Evolutionary conservation across 768 basidiomycete species (phyloP).

Genomic region (Strobilomyces dryophilus): DNA sequence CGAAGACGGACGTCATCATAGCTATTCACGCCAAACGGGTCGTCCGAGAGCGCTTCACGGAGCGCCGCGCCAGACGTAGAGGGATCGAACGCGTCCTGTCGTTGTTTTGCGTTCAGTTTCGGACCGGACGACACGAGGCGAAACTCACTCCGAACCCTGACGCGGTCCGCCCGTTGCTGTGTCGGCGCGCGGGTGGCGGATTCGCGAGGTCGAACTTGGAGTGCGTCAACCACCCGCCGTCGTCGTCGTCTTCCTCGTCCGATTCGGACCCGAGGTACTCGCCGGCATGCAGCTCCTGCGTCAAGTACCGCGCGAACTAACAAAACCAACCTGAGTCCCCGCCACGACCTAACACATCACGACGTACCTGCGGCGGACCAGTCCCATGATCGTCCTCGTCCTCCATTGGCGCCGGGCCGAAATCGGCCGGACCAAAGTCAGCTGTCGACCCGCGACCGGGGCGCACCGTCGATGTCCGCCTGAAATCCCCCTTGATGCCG

Average conservation of each 20-base stretch:
- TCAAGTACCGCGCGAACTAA: conserved; percentile 79
- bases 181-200: conserved; percentile 46
- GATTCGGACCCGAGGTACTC: conserved; percentile 52
- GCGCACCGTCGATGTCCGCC: conserved; percentile 40
- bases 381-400: conserved; percentile 44
- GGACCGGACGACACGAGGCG: not conserved
- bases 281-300: conserved; percentile 64
- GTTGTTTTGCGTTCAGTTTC: not conserved
- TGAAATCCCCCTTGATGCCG: conserved; percentile 55
- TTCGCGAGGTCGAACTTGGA: conserved; percentile 62
- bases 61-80: conserved; percentile 26
- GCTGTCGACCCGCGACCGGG: conserved; percentile 47
- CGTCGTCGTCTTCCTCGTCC: conserved; percentile 60
- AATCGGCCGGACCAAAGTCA: too few species aligned
- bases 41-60: conserved; percentile 37
- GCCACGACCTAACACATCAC: too few species aligned
- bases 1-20: conserved; percentile 45
- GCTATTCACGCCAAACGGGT: conserved; percentile 45
- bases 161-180: conserved; percentile 44
- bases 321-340: not conserved
- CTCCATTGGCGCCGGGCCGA: conserved; percentile 50
- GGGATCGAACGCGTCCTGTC: conserved; percentile 53
- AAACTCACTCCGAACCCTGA: conserved; percentile 54
- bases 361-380: conserved; percentile 41
- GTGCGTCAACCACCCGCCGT: conserved; percentile 76